These are phyloP conservation scores for Boletus huronensis DNA, from an alignment of 768 basidiomycete genomes.

Conservation along the genomic window DNA sequence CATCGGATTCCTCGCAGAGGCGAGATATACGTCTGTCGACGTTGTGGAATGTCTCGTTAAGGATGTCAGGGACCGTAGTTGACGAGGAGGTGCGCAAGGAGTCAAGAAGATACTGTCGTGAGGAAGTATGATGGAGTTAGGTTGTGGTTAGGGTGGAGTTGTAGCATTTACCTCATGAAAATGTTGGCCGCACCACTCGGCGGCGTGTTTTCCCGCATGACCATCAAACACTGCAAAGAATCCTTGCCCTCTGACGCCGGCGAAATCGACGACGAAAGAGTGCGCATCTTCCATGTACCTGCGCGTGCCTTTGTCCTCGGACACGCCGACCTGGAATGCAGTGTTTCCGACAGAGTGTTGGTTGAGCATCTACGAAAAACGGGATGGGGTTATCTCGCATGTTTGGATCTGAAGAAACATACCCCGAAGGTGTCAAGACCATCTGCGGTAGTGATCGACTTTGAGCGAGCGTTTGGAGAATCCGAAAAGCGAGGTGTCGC, in stretches of 20 bases:
- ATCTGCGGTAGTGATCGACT: conserved; percentile 75
- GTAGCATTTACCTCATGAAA: conserved; percentile 74
- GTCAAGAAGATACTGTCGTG: conserved; percentile 57
- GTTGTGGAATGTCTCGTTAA: conserved; percentile 92
- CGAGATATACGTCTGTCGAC: conserved; percentile 83
- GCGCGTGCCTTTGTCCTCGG: conserved; percentile 86
- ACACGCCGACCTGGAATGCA: conserved; percentile 59
- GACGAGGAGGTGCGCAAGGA: conserved; percentile 59
- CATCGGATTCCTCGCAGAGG: conserved; percentile 82
- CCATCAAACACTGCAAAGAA: conserved; percentile 99
- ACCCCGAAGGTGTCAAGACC: conserved; percentile 75
- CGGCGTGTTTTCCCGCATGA: conserved; percentile 97
- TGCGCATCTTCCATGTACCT: conserved; percentile 98
- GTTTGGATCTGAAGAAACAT: conserved; percentile 27
- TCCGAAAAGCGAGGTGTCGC: conserved; percentile 42
- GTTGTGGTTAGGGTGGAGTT: neutral
- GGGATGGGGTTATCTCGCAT: neutral
- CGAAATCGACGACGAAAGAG: conserved; percentile 94
- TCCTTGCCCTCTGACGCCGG: conserved; percentile 86
- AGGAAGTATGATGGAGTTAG: conserved; percentile 8
- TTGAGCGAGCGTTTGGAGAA: conserved; percentile 76
- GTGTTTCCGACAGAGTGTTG: conserved; percentile 66
- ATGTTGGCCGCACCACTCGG: conserved; percentile 96
- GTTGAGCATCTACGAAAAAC: conserved; percentile 34
- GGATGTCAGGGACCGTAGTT: conserved; percentile 73